Conservation (phyloP, 192 early-diverging fungal species). For the Oehlia diaphana region DNA sequence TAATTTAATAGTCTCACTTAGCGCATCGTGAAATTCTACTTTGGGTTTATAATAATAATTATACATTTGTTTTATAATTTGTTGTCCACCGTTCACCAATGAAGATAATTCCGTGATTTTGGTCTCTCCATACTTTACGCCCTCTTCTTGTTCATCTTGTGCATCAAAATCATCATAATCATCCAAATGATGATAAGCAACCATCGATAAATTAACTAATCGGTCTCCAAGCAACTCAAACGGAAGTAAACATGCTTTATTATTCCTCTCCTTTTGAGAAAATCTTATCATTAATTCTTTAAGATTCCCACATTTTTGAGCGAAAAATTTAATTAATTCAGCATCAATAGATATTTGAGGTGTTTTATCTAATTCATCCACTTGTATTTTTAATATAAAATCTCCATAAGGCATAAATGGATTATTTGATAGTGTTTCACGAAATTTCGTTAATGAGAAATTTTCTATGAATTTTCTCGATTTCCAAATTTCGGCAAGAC, state of each 20-base stretch:
- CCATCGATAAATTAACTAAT: not conserved
- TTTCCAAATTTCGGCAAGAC: conserved; percentile 8
- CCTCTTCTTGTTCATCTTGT: not conserved
- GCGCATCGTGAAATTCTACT: too few species aligned
- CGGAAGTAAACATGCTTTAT: conserved; percentile 2
- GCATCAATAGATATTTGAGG: conserved; percentile 17
- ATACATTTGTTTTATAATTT: conserved; percentile 1
- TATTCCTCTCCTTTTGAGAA: not conserved
- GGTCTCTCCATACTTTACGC: not conserved
- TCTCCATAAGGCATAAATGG: conserved; percentile 16
- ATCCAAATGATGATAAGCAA: conserved; percentile 6
- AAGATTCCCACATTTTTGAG: conserved; percentile 17
- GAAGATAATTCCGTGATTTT: not conserved
- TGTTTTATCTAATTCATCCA: conserved; percentile 5
- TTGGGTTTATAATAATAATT: not conserved
- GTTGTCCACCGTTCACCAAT: not conserved
- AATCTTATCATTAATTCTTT: conserved; percentile 9
- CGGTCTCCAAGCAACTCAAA: conserved; percentile 14
- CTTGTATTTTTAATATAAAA: conserved; percentile 9
- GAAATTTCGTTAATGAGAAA: not conserved
- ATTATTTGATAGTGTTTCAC: not conserved
- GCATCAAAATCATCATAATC: not conserved
- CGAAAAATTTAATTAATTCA: conserved; percentile 19
- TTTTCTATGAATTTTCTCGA: not conserved
- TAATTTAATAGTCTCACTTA: too few species aligned